Evolutionary conservation across 2,329 filamentous ascomycete genomes (phyloP).

Genomic region (Microsporum audouinii): DNA sequence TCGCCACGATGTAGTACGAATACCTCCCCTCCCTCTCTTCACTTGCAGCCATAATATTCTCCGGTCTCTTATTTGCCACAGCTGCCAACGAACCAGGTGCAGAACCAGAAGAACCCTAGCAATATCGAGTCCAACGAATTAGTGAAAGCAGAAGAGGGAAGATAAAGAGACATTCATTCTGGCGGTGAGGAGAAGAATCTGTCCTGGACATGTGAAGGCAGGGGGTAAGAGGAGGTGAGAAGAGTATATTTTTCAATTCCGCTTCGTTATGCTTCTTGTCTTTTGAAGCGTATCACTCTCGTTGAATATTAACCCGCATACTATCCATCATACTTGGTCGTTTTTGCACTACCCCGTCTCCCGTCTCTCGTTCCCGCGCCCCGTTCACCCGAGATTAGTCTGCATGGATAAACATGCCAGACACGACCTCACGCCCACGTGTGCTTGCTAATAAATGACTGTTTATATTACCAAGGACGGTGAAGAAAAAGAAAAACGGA

Average conservation of each 20-base stretch:
- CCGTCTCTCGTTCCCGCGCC: neutral
- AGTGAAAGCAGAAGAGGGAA: neutral
- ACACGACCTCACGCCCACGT: conserved; percentile 1
- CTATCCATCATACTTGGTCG: neutral
- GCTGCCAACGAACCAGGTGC: neutral
- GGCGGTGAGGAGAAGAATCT: neutral
- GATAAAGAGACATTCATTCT: neutral
- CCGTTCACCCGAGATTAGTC: neutral
- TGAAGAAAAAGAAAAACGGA: neutral
- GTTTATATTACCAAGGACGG: neutral
- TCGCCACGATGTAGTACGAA: neutral
- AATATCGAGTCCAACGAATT: neutral
- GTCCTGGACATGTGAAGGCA: neutral
- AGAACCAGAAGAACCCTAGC: neutral
- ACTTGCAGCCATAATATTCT: neutral
- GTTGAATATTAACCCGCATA: neutral
- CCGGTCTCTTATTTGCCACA: neutral
- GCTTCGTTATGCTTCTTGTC: neutral
- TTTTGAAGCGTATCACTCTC: neutral
- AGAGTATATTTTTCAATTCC: neutral
- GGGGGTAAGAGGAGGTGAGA: neutral
- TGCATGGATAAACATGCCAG: conserved; percentile 1
- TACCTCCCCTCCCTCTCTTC: neutral
- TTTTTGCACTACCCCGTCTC: neutral
- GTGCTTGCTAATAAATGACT: neutral